Evolutionary conservation across 345 rosid species (phyloP).

Genomic region (Reutealis trisperma): DNA sequence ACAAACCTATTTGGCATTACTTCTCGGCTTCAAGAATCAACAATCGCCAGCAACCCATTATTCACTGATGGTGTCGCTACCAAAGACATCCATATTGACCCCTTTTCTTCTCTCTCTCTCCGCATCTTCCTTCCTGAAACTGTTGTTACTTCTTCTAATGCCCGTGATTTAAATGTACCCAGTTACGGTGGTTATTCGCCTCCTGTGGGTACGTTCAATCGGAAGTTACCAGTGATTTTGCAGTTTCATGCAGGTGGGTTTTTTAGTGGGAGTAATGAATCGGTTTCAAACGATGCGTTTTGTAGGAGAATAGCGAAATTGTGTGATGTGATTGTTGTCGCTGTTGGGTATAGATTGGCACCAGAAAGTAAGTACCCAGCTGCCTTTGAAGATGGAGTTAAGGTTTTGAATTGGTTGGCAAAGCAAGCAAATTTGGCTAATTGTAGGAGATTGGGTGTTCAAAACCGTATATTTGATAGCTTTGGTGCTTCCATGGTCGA

Average conservation of each 20-base stretch:
- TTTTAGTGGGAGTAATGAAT: constrained; percentile 72
- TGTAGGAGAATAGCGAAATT: constrained; percentile 71
- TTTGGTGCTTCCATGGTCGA: constrained; percentile 82
- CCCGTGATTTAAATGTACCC: not conserved
- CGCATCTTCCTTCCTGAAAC: constrained; percentile 70
- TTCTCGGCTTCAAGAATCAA: constrained; percentile 82
- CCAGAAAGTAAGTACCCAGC: constrained; percentile 81
- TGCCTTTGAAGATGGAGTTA: constrained; percentile 81
- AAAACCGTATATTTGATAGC: constrained; percentile 49
- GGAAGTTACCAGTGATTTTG: constrained; percentile 76
- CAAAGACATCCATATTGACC: constrained; percentile 73
- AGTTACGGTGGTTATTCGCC: constrained; percentile 70
- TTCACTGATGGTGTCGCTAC: constrained; percentile 73
- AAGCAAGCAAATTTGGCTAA: constrained; percentile 73
- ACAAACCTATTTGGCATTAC: constrained; percentile 64
- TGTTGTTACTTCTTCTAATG: constrained; percentile 11
- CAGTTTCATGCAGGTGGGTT: constrained; percentile 98
- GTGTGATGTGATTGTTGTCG: constrained; percentile 77
- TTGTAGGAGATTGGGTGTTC: constrained; percentile 30
- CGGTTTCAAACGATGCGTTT: constrained; percentile 64
- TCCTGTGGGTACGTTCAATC: constrained; percentile 18
- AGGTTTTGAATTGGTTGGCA: constrained; percentile 74
- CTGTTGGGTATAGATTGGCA: constrained; percentile 86
- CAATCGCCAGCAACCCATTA: constrained; percentile 65
- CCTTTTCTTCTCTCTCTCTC: constrained; percentile 57